phyloP scores from a whole-genome alignment of 345 rosid genomes.

The Brassica cretica region DNA sequence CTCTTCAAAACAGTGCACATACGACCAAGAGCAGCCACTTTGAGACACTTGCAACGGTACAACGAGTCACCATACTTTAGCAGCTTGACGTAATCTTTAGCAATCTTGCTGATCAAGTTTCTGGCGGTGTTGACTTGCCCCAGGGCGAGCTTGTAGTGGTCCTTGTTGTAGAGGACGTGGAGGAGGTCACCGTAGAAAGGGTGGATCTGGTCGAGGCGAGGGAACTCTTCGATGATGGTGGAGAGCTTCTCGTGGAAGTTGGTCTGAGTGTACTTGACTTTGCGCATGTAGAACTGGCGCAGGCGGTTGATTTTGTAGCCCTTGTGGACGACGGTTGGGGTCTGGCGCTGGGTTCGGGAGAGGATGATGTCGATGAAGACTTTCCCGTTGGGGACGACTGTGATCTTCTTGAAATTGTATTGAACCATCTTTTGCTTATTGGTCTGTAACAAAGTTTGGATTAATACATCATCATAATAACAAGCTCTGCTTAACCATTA shows the following conservation, averaged over 20 bases:
- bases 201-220: neutral
- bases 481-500: neutral
- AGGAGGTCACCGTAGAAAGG: neutral
- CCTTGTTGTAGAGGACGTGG: neutral
- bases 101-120: neutral
- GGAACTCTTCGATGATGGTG: neutral
- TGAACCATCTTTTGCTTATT: neutral
- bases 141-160: neutral
- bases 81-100: neutral
- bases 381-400: neutral
- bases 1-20: neutral
- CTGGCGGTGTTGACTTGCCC: neutral
- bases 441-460: neutral
- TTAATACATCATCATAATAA: neutral
- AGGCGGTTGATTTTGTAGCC: neutral
- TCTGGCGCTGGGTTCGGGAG: neutral
- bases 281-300: neutral
- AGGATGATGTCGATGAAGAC: neutral
- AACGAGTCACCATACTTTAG: neutral
- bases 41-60: neutral
- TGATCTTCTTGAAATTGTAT: neutral
- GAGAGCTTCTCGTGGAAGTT: neutral
- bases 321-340: neutral
- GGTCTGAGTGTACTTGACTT: neutral
- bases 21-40: neutral